A percentile compares a stretch with the other conserved stretches of the same genome.
These are phyloP conservation scores for Cladophialophora exuberans DNA, from an alignment of 2,329 filamentous ascomycete genomes.

Conservation along the genomic window DNA sequence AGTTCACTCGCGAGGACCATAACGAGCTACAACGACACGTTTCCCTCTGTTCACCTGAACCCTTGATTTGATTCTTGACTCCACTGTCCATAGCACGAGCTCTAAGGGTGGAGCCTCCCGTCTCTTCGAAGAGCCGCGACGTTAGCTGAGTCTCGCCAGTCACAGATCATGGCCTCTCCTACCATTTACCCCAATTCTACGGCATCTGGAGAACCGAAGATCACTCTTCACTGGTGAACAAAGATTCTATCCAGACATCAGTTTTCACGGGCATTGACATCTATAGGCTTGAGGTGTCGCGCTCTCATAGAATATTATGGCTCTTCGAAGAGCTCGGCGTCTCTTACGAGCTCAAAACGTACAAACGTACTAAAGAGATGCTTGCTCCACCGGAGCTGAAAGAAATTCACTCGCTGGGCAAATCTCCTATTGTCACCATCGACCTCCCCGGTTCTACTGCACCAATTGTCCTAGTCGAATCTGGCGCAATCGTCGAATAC, in stretches of 20 bases:
- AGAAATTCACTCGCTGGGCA: constrained; percentile 81
- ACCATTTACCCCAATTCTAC: background rate
- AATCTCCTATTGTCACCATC: constrained; percentile 78
- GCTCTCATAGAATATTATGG: constrained; percentile 82
- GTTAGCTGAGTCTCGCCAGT: background rate
- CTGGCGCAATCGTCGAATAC: constrained; percentile 79
- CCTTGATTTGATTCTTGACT: too few relatives aligned
- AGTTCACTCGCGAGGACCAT: too few relatives aligned
- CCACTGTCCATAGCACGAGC: too few relatives aligned
- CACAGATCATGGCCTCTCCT: constrained; percentile 7
- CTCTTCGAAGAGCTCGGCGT: constrained; percentile 81
- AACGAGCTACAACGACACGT: too few relatives aligned
- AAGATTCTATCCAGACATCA: background rate
- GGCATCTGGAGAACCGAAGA: constrained; percentile 42
- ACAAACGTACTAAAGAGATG: constrained; percentile 67
- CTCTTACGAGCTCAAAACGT: constrained; percentile 77
- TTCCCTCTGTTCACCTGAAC: too few relatives aligned
- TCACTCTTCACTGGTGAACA: constrained; percentile 67
- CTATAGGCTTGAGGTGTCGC: constrained; percentile 77
- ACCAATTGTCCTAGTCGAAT: constrained; percentile 75
- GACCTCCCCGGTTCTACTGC: constrained; percentile 50
- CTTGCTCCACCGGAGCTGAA: constrained; percentile 78
- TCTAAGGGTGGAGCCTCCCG: background rate
- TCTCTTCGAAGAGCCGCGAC: background rate
- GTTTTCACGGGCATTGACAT: constrained; percentile 1